Base-by-base conservation (phyloP, 2,329 filamentous ascomycete species). In the Paecilomyces niveus region DNA sequence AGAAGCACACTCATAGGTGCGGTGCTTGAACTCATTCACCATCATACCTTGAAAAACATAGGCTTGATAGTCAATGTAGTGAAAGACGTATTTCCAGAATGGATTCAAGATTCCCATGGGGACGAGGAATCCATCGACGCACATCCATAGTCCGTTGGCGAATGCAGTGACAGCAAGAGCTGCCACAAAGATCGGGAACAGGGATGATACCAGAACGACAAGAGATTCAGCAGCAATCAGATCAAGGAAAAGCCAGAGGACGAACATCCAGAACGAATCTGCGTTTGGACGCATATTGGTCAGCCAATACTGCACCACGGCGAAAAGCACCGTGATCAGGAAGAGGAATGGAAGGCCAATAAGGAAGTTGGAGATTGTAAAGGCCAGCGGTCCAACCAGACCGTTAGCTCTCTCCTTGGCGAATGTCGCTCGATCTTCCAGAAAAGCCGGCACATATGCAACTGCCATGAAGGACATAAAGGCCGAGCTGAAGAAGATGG, bases 21-120 rank as follows among this genome's bases (percentile, higher is more conserved):
- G 79, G 18, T 82, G 63, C 1, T 78, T 77, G 70, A 96, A 94
- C 75, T 96, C 89, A 68, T 94, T 95, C 56, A 93, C 86, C 89
- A 95, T 94, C 90, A 96, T 94, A 13, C 89, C 90, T 69, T 93
- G 85, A 70, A 95, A 96, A 3, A 95, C 90, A 66, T 92, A 95
- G 58, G 80, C 83, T 70, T 93, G 90, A 68, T 95, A 95, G 70
- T 95, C 89, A 68, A 92, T 92, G 72, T 92, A 95, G 70, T 92
- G 88, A 66, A 94, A 94, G 5, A 89, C 89, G 66, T 95, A 94
- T 71, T 86, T 84, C 85, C 89, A 96, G 65, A 96, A 96, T 2
- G 83, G 84, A 72, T 96, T 95, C 49, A 95, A 80, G 1, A 87
- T 83, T 1, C 78, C 83, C 3, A 87, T 85, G 2, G 85, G 82